Percentiles rank a stretch among this genome's conserved stretches.
These are phyloP conservation scores for Metschnikowia amazonensis DNA, from an alignment of 805 yeast species.

Conservation along the genomic window DNA sequence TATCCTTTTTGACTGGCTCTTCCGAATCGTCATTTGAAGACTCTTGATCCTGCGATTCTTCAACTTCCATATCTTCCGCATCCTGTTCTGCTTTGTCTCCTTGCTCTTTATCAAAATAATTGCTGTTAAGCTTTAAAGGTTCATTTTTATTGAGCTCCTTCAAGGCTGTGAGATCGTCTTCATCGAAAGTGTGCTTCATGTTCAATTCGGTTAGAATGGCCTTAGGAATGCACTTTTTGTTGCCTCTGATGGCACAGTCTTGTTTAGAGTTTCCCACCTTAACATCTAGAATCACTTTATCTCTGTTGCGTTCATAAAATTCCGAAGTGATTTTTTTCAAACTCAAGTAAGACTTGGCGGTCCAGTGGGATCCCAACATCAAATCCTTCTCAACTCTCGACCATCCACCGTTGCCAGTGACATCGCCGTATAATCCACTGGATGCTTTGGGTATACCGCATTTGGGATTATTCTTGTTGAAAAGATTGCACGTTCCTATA, in stretches of 20 bases:
- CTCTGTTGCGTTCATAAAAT: constrained; percentile 19
- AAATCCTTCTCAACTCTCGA: constrained; percentile 45
- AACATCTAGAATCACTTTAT: constrained; percentile 36
- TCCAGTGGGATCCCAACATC: constrained; percentile 42
- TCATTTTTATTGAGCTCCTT: constrained; percentile 9
- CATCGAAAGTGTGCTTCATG: constrained; percentile 24
- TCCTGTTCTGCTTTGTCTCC: background rate
- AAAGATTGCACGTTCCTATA: constrained; percentile 30
- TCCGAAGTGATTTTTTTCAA: constrained; percentile 24
- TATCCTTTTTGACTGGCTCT: background rate
- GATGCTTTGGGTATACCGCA: constrained; percentile 15
- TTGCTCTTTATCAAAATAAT: background rate
- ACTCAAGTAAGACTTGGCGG: constrained; percentile 37
- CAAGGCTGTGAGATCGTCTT: constrained; percentile 19
- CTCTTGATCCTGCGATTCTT: constrained; percentile 4
- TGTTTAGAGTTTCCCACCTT: constrained; percentile 34
- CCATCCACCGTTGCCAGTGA: constrained; percentile 33
- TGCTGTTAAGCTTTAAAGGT: constrained; percentile 5
- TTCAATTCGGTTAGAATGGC: constrained; percentile 29
- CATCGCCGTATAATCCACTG: constrained; percentile 15
- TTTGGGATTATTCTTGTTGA: constrained; percentile 7
- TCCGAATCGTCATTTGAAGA: constrained; percentile 2
- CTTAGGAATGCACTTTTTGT: constrained; percentile 29
- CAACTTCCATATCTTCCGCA: background rate
- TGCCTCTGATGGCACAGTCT: constrained; percentile 36